Conservation (phyloP, 495 filamentous ascomycete genomes). For the Aspergillus mulundensis region DNA sequence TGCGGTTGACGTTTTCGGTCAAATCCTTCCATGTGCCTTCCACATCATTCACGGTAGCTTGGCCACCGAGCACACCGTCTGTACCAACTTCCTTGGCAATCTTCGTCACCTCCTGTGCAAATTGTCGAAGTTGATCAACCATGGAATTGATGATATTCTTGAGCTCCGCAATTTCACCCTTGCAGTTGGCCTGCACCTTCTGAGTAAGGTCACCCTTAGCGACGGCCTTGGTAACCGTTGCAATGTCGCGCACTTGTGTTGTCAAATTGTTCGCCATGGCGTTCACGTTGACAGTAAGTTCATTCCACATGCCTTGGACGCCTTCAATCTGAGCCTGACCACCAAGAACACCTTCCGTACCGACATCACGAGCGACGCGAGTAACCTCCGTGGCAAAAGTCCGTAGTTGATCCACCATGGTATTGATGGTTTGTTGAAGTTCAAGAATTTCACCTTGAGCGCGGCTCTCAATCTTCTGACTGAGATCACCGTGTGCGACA, state of each 20-base stretch:
- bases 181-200: constrained; percentile 94
- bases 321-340: constrained; percentile 95
- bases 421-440: constrained; percentile 96
- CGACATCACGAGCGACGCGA: constrained; percentile 92
- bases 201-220: constrained; percentile 94
- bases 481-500: constrained; percentile 93
- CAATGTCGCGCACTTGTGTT: constrained; percentile 96
- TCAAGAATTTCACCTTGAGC: constrained; percentile 95
- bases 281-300: constrained; percentile 96
- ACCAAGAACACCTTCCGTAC: constrained; percentile 93
- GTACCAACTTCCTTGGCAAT: constrained; percentile 97
- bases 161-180: constrained; percentile 91
- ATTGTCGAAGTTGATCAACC: constrained; percentile 96
- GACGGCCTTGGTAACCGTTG: constrained; percentile 96
- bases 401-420: constrained; percentile 96
- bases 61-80: constrained; percentile 89
- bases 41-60: constrained; percentile 95
- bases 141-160: constrained; percentile 99
- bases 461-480: constrained; percentile 91
- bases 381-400: constrained; percentile 98
- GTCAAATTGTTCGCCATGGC: constrained; percentile 98
- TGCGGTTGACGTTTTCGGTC: constrained; percentile 96
- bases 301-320: constrained; percentile 86
- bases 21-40: constrained; percentile 97
- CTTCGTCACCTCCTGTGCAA: constrained; percentile 96